Evolutionary conservation across 352 stramenopile genomes (phyloP), one percentile per base, ranked within the genome.

Genomic region (Globisporangium okanoganense): DNA sequence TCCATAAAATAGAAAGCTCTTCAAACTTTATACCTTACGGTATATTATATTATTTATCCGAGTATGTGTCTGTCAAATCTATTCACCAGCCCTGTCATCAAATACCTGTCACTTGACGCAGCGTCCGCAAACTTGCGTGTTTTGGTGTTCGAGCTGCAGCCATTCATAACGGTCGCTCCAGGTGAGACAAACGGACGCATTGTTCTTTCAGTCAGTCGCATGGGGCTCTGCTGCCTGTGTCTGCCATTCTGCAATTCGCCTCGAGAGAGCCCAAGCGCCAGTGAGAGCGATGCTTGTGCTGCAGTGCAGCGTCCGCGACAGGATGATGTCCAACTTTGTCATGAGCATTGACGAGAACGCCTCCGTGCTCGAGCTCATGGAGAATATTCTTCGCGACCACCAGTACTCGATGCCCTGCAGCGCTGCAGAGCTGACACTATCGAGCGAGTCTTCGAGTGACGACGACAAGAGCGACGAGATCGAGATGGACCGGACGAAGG

Each of bases 371-470:
- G 25, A 53, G 25, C 22, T 53, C 14, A 36, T 53, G 47, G 25
- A 53, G 47, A 12, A 9, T 13, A 53, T 53, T 10, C 47, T 53
- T 20, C 25, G 10, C 24, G n/a, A 35, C 7, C 47, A 53, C 47
- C 47, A 36, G 47, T 53, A 53, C 47, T 53, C 47, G 2, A 53
- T 53, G 25, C 47, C 47, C 6, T 53, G 25, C 25, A 35, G 45
- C 27, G 5, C 14, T 13, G 45, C 45, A n/a, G 24, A 53, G 25
- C 47, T 53, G 47, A 53, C 47, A 2, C n/a, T 53, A 24, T 53
- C 25, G 16, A 24, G 24, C 10, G 18, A 14, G 14, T 35, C 47
- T 24, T 18, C 33, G 1, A 6, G 14, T 20, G 13, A 20, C 20
- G 25, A 4, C 20, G 20, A 29, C n/a, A 35, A 12, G 14, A 53